Conservation (phyloP, 2,329 filamentous ascomycete genomes). For the Helotiales sp. region DNA sequence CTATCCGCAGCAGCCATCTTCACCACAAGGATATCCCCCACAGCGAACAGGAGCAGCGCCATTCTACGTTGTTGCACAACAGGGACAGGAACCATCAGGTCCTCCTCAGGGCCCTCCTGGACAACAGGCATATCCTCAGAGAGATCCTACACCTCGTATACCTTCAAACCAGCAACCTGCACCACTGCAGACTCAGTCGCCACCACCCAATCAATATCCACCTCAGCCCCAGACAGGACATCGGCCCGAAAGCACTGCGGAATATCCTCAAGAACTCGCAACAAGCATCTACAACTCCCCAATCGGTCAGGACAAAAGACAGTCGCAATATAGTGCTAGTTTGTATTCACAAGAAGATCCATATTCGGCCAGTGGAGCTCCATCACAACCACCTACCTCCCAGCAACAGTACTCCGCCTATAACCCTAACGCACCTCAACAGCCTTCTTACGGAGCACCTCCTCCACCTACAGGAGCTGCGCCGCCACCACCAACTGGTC, state of each 20-base stretch:
- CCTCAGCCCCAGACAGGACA: constrained; percentile 46
- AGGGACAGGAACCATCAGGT: constrained; percentile 35
- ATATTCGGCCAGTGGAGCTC: constrained; percentile 23
- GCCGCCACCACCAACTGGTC: constrained; percentile 27
- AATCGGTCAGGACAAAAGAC: constrained; percentile 47
- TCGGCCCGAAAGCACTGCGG: constrained; percentile 67
- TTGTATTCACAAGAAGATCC: constrained; percentile 33
- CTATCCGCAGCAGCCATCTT: constrained; percentile 48
- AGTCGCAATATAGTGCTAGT: constrained; percentile 35
- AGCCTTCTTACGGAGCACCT: constrained; percentile 30
- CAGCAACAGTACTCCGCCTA: constrained; percentile 36
- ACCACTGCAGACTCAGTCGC: constrained; percentile 52
- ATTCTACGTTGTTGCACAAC: constrained; percentile 60
- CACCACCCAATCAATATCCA: constrained; percentile 49
- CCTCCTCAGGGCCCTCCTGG: constrained; percentile 30
- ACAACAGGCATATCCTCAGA: constrained; percentile 46
- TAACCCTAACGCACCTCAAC: constrained; percentile 23
- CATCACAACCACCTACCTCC: constrained; percentile 24
- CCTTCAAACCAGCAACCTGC: constrained; percentile 47
- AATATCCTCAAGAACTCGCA: constrained; percentile 74
- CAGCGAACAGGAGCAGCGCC: constrained; percentile 52
- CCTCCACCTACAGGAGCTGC: constrained; percentile 30
- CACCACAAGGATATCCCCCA: constrained; percentile 57
- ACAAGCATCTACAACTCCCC: constrained; percentile 78
- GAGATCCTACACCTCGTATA: constrained; percentile 51